These are phyloP conservation scores for Lepidium didymum DNA, from an alignment of 345 rosid species.

Conservation along the genomic window DNA sequence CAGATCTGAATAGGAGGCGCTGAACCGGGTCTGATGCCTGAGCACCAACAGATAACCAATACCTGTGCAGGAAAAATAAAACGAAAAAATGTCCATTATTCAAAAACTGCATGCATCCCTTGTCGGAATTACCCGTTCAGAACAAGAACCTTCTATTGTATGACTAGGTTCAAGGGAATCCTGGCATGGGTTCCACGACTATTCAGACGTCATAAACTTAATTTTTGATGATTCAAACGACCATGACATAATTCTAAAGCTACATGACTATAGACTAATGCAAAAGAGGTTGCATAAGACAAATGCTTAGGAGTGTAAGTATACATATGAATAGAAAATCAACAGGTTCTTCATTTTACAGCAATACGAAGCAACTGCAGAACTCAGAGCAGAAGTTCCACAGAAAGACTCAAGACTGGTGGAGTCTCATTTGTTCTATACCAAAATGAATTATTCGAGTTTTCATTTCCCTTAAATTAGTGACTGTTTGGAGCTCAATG, in stretches of 20 bases:
- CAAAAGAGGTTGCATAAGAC: not conserved
- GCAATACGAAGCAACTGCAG: not conserved
- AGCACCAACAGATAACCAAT: conserved; percentile 96
- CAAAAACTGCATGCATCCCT: not conserved
- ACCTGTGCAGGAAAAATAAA: conserved; percentile 30
- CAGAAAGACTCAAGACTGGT: not conserved
- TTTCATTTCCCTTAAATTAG: not conserved
- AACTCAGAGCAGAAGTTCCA: not conserved
- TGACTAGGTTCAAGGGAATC: not conserved
- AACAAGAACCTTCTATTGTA: not conserved
- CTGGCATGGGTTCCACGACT: not conserved
- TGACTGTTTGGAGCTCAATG: not conserved
- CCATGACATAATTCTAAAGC: not conserved
- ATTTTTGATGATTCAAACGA: not conserved
- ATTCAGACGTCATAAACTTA: not conserved
- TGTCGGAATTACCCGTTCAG: not conserved
- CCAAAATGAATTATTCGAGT: not conserved
- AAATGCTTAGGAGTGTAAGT: not conserved
- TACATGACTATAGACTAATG: not conserved
- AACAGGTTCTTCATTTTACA: not conserved
- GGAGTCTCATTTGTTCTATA: not conserved
- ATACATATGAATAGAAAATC: not conserved
- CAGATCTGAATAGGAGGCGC: conserved; percentile 73
- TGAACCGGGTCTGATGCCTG: conserved; percentile 88
- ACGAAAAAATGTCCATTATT: not conserved